phyloP scores from a whole-genome alignment of 1,139 yeast genomes.

The Diutina ranongensis region DNA sequence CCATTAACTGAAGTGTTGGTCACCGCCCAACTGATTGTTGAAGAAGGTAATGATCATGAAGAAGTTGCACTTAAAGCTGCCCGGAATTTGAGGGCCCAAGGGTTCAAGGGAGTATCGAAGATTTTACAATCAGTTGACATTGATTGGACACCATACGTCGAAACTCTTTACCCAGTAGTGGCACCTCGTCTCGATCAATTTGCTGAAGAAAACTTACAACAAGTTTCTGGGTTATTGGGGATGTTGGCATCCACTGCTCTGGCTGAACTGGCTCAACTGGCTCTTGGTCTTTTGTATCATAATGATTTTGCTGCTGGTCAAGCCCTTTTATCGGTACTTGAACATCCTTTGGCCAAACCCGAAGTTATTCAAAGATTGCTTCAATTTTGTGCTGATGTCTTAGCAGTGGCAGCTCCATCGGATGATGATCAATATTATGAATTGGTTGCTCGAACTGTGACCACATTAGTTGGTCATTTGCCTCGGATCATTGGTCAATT shows the following conservation, averaged over 20 bases:
- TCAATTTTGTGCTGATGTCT: conserved; percentile 3
- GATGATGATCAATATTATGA: background rate
- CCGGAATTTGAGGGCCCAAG: background rate
- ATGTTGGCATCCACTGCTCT: background rate
- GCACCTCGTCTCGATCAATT: conserved; percentile 21
- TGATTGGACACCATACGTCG: background rate
- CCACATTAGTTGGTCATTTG: background rate
- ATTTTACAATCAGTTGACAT: background rate
- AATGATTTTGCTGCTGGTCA: background rate
- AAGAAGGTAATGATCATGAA: background rate
- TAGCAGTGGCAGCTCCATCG: background rate
- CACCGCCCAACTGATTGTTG: background rate
- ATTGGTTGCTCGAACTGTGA: background rate
- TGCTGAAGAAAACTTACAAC: conserved; percentile 69
- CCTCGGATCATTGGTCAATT: background rate
- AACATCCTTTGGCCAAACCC: background rate
- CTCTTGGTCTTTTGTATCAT: background rate
- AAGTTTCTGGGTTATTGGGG: background rate
- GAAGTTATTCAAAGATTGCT: background rate
- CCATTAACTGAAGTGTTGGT: background rate
- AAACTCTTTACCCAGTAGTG: background rate
- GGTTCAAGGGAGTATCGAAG: background rate
- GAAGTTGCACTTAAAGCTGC: background rate
- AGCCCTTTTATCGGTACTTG: background rate
- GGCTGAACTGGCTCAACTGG: background rate